Evolutionary conservation across 352 stramenopile genomes (phyloP).

Genomic region (Blastocystis hominis): DNA sequence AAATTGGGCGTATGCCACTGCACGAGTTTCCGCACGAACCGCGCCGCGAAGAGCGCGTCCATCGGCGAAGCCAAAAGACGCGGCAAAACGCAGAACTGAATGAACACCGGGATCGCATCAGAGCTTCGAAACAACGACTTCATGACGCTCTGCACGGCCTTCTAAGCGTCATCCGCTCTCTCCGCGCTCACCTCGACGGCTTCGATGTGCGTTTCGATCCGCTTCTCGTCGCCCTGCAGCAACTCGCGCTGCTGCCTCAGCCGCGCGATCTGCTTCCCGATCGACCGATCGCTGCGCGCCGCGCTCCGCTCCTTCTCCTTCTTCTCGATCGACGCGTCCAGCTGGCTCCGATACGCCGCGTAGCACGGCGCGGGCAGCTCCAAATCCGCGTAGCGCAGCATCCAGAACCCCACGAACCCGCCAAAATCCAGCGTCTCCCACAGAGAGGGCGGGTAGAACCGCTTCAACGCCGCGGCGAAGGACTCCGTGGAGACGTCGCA

Average conservation of each 20-base stretch:
- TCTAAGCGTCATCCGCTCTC: not conserved
- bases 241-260: not conserved
- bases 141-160: not conserved
- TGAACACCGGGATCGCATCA: not conserved
- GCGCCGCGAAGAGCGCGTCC: conserved; percentile 30
- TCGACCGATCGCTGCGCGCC: not conserved
- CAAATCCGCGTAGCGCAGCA: not conserved
- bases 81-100: conserved; percentile 32
- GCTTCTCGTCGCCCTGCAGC: not conserved
- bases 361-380: not conserved
- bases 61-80: not conserved
- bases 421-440: not conserved
- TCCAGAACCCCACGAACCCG: conserved; percentile 4
- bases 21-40: conserved; percentile 14
- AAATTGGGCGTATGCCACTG: not conserved
- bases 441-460: not conserved
- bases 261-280: not conserved
- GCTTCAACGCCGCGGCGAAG: not conserved
- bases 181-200: not conserved
- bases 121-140: not conserved
- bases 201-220: not conserved
- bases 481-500: not conserved
- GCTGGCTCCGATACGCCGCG: not conserved
- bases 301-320: not conserved
- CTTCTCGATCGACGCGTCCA: not conserved